Base-by-base conservation (phyloP, 2,329 filamentous ascomycete genomes). In the Penicillium palitans region DNA sequence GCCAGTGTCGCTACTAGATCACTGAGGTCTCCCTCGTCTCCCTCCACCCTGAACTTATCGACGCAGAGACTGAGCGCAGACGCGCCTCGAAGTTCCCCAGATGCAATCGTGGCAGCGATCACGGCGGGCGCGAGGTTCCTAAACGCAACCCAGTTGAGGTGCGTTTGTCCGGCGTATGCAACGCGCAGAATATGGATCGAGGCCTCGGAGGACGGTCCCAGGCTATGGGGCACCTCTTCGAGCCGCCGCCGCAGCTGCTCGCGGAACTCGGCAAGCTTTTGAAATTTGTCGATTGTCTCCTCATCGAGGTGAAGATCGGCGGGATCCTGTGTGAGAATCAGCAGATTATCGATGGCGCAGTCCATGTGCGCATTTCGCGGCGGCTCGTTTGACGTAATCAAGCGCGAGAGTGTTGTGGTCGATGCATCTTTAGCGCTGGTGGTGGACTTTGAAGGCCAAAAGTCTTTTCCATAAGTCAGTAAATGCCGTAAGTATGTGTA, bases 71-170 rank as follows among this genome's bases (percentile, higher is more conserved):
- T 63, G 40, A 63, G 61, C 49, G 59, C 57, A 57, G 54, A 61
- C 44, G 51, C 59, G 42, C 41, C 57, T 29, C n/a, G 52, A 58
- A 63, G 59, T 39, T 63, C 57, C 21, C 57, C 37, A 1, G 59
- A 63, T 61, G 4, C 7, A 52, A 63, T n/a, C 5, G 59, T 54
- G 13, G 57, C 48, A 33, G 59, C 52, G 24, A 63, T 60, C 39
- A 61, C 45, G 25, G 44, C 17, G 13, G 51, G 54, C 15, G 57
- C 6, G 35, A 63, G 57, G 42, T 58, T 61, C 25, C 29, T 17
- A 58, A 61, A 61, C 33, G 21, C 33, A 9, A 52, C 59, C 59
- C 59, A 63, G 57, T 63, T 63, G 17, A 63, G 59, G 49, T 63
- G 57, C 27, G 21, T 37, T 19, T 17, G 13, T 48, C 51, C 57